phyloP scores from a whole-genome alignment of 306 rosid genomes.

The Elaeagnus macrophylla region DNA sequence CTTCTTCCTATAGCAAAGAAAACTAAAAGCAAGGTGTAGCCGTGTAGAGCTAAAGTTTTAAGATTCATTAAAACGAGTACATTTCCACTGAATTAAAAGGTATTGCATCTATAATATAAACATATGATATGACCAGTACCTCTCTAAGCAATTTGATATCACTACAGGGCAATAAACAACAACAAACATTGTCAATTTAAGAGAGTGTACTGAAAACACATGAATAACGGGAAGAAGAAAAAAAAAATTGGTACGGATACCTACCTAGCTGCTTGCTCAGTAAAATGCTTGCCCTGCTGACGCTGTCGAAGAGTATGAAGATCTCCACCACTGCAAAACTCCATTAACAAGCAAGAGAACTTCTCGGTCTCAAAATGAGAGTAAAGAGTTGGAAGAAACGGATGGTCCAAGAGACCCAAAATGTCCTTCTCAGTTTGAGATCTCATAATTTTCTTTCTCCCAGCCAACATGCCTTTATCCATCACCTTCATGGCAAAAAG shows the following conservation, averaged over 20 bases:
- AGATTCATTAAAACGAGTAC: too few species aligned
- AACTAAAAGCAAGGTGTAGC: too few species aligned
- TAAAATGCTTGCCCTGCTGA: conserved; percentile 42
- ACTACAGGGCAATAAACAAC: background rate
- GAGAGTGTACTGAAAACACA: background rate
- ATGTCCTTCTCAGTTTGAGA: conserved; percentile 55
- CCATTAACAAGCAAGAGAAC: conserved; percentile 56
- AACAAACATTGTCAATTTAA: background rate
- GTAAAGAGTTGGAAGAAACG: conserved; percentile 54
- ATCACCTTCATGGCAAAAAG: conserved; percentile 52
- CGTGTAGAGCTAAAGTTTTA: too few species aligned
- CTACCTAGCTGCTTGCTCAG: conserved; percentile 47
- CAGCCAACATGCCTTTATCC: conserved; percentile 45
- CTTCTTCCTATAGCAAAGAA: too few species aligned
- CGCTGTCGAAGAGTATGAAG: conserved; percentile 53
- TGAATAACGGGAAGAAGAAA: background rate
- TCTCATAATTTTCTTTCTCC: conserved; percentile 39
- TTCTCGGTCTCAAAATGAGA: conserved; percentile 54
- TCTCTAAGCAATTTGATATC: background rate
- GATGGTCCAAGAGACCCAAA: conserved; percentile 40
- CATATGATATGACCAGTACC: too few species aligned
- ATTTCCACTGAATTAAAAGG: too few species aligned
- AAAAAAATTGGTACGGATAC: too few species aligned
- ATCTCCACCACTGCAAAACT: conserved; percentile 58
- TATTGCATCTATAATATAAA: too few species aligned